Evolutionary conservation across 1,139 yeast genomes (phyloP), one percentile per base, ranked within the genome.

Genomic region (Yamadazyma epiphylla): DNA sequence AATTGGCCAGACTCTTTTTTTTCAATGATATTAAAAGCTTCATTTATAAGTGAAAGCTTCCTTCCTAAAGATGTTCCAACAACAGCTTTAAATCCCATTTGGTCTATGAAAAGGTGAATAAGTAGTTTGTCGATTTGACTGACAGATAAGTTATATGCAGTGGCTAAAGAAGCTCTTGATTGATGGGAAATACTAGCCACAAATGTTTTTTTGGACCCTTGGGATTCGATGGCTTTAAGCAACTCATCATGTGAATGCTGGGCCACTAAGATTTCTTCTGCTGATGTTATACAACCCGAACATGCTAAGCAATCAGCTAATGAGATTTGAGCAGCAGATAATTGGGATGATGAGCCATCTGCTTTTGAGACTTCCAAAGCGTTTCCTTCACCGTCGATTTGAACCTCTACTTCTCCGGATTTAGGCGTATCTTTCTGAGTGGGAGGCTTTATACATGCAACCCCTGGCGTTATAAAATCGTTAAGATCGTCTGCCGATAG

Each of bases 271-370:
- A 91, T 89, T 43, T 89, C 95, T 51, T 91, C 99, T 10, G 96
- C 95, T 8, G 95, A 85, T 0, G 98, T 91, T 38, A 91, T 88
- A 55, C 99, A 91, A 2, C 99, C 99, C 3, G 95, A 80, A 50
- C 99, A 91, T 0, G 98, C 98, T 31, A 91, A 64, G 57, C 99
- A 91, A 62, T 91, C 99, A 7, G 89, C 80, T 26, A 91, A 60
- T 3, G 94, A 83, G 30, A 91, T 91, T 45, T 85, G 91, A 0
- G 96, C 98, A 27, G 89, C 82, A 22, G 81, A 72, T 6, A 88
- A 65, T 26, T 64, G 64, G 15, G 55, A 48, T 11, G 67, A 60
- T 13, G 64, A 58, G 5, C 80, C 81, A 39, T 81, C 85, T 27
- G 69, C 64, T 38, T 58, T 57, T 4, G 80, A 73, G 4, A 84